Evolutionary conservation across 2,329 filamentous ascomycete genomes (phyloP), one percentile per base, ranked within the genome.

Genomic region (Emericellopsis atlantica): DNA sequence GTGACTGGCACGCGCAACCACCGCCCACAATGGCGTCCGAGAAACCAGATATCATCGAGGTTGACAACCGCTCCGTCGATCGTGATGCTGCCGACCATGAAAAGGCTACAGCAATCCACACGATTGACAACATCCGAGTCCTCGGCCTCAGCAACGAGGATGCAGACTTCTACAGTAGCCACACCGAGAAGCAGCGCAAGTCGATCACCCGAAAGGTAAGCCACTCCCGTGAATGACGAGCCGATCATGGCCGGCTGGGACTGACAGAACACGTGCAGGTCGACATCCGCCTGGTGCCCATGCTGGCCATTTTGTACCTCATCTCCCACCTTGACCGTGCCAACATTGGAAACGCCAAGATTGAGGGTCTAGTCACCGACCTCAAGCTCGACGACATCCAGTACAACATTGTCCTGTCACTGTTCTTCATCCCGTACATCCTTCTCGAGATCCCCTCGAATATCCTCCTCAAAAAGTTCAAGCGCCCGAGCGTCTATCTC

Each of bases 401-500:
- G 53, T 84, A 79, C 55, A 56, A 56, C 78, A 81, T 58, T 56
- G 71, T 40, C 53, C 66, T 41, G 56, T 71, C 49, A 3, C 43
- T 45, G 61, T 84, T 52, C 48, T 84, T 82, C 61, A 82, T 83
- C 56, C 65, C 80, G 24, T 76, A 37, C 12, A 36, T 36, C 33
- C 14, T 36, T 3, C 12, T 23, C 46, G 78, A 82, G 51, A 65
- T 72, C 0, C 53, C 79, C 23, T 80, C 76, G 35, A 84, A 84
- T 50, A 58, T 81, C 23, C 55, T 84, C 11, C 68, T 84, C 36
- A 83, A 83, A 52, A 68, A 67, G 6, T 62, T 81, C 47, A 51
- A 44, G 18, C 66, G 73, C 1, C 81, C 81, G 0, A 77, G 72
- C 22, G 56, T 79, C 32, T 85, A 83, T 49, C 65, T 83, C 34